phyloP scores from a whole-genome alignment of 441 rosid species.

The Theobroma grandiflorum region DNA sequence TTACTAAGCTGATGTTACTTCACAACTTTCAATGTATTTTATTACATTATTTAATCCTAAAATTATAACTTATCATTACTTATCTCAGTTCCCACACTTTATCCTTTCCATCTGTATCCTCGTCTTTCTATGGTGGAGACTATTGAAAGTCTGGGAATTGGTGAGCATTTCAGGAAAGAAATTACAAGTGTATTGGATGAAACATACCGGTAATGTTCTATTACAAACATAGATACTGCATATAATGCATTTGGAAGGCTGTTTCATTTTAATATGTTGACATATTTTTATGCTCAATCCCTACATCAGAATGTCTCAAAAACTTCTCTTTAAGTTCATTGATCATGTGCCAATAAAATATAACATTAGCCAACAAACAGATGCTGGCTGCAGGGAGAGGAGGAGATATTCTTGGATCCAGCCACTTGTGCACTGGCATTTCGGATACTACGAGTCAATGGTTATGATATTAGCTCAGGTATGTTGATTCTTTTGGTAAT shows the following conservation, averaged over 20 bases:
- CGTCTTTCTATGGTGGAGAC: slow-evolving; percentile 67
- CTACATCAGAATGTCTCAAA: background rate
- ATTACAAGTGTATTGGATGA: slow-evolving; percentile 56
- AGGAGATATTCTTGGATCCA: slow-evolving; percentile 63
- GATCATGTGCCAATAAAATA: slow-evolving; percentile 11
- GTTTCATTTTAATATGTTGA: background rate
- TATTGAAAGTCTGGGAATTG: slow-evolving; percentile 76
- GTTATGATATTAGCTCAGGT: slow-evolving; percentile 83
- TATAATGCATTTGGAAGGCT: background rate
- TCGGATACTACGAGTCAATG: slow-evolving; percentile 54
- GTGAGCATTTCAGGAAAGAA: slow-evolving; percentile 66
- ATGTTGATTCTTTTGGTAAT: slow-evolving; percentile 29
- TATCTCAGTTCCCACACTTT: slow-evolving; percentile 75
- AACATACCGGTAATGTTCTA: slow-evolving; percentile 59
- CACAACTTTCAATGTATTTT: slow-evolving; percentile 9
- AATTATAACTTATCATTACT: slow-evolving; percentile 23
- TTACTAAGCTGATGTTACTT: slow-evolving; percentile 30
- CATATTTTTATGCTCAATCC: background rate
- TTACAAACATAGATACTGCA: background rate
- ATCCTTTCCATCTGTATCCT: slow-evolving; percentile 61
- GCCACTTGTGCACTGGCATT: slow-evolving; percentile 66
- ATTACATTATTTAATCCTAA: slow-evolving; percentile 13
- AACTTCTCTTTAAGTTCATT: slow-evolving; percentile 2
- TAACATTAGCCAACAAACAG: slow-evolving; percentile 51
- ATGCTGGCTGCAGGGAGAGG: slow-evolving; percentile 76